These are phyloP conservation scores for Pythium sukuiense DNA, from an alignment of 352 stramenopile species.

Conservation along the genomic window DNA sequence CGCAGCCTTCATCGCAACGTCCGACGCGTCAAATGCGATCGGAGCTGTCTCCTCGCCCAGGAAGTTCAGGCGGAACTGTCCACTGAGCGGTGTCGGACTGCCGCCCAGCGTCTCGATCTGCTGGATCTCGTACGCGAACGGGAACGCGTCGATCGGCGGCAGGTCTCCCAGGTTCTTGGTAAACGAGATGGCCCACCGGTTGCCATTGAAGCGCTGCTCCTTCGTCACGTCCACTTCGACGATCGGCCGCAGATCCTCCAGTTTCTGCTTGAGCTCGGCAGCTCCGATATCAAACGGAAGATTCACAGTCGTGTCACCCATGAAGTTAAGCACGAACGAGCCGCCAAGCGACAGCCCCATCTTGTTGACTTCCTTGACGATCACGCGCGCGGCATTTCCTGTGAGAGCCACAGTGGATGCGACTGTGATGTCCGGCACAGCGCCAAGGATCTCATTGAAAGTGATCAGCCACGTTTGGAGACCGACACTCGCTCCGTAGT, in stretches of 20 bases:
- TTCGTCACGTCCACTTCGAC: constrained; percentile 69
- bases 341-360: constrained; percentile 87
- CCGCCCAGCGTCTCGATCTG: constrained; percentile 90
- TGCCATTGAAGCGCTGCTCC: constrained; percentile 75
- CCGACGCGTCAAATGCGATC: constrained; percentile 88
- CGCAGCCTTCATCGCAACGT: constrained; percentile 80
- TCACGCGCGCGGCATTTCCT: constrained; percentile 55
- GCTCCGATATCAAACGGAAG: constrained; percentile 91
- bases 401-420: constrained; percentile 48
- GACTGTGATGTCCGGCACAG: constrained; percentile 82
- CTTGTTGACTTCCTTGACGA: constrained; percentile 64
- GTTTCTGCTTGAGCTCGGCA: constrained; percentile 72
- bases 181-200: constrained; percentile 96
- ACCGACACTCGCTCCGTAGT: constrained; percentile 48
- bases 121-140: constrained; percentile 93
- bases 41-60: constrained; percentile 61
- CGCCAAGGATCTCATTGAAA: constrained; percentile 92
- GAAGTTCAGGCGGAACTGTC: constrained; percentile 89
- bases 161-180: constrained; percentile 95
- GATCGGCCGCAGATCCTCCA: constrained; percentile 73
- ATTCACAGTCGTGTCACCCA: constrained; percentile 89
- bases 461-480: constrained; percentile 85
- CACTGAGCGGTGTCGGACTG: constrained; percentile 91
- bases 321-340: constrained; percentile 93
- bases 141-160: constrained; percentile 81